Base-by-base conservation (phyloP, 345 rosid genomes). In the Aegle marmelos region DNA sequence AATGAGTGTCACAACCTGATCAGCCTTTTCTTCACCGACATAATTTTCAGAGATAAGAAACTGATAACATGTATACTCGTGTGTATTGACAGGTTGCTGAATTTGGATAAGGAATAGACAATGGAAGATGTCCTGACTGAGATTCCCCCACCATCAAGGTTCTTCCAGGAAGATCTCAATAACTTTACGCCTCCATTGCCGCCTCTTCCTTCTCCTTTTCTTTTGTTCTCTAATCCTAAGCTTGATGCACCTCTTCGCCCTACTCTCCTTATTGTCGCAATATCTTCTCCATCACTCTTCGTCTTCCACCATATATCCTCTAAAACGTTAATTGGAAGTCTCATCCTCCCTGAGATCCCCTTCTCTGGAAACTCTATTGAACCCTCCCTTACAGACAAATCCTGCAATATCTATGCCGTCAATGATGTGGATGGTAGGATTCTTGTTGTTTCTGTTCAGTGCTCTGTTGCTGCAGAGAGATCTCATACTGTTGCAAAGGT, bases 91-190 rank as follows among this genome's bases (percentile, higher is more conserved):
- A 77, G 74, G 56, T 64, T 48, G 76, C 53, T 25, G 54, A 73
- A 82, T 28, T 62, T 82, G 5, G 41, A 37, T 28, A 25, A 14
- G 48, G 34, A 63, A 30, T 75, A 82, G 81, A 66, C 68, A 96
- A 70, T 96, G 99, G 99, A 91, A 88, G 97, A 94, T 85, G 89
- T 92, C 13, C 84, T 96, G 27, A 94, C 97, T 0, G 97, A 96
- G 87, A 86, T 90, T 41, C 97, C 99, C 27, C 98, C 97, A 53
- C 98, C 99, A 72, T 92, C 99, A 56, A 90, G 98, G 84, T 94
- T 96, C 85, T 89, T 91, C 60, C 91, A 88, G 89, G 99, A 96
- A 80, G 99, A 96, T 80, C 97, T 96, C 54, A 91, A 91, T 90
- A 96, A 89, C 85, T 96, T 94, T 72, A 60, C 89, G 14, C 74